Evolutionary conservation across 2,329 filamentous ascomycete species (phyloP).

Genomic region (Epichloe uncinata): DNA sequence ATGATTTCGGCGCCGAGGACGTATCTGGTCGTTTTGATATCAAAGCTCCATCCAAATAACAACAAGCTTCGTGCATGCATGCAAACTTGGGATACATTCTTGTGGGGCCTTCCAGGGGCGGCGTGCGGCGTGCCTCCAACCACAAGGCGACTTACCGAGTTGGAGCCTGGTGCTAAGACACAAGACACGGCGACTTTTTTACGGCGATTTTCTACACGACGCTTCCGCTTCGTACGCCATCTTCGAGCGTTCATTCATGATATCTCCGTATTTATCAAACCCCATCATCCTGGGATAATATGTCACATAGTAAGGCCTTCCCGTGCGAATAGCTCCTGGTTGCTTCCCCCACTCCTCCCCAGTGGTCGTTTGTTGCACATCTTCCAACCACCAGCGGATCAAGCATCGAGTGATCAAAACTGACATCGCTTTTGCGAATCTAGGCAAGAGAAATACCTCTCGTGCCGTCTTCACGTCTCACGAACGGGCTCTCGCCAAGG

Average conservation of each 20-base stretch:
- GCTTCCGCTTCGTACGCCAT: not conserved
- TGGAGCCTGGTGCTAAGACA: too few species aligned
- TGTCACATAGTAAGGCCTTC: conserved; percentile 36
- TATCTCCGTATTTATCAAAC: not conserved
- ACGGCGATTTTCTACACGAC: not conserved
- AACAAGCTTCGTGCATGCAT: too few species aligned
- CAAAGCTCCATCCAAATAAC: not conserved
- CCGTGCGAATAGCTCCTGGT: not conserved
- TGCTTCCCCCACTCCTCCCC: not conserved
- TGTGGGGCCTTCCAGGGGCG: not conserved
- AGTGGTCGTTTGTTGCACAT: not conserved
- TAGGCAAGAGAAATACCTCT: conserved; percentile 78
- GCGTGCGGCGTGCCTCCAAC: too few species aligned
- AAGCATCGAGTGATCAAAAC: not conserved
- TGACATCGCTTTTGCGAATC: not conserved
- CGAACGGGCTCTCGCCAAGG: conserved; percentile 71
- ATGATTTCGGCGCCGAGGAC: not conserved
- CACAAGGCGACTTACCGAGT: too few species aligned
- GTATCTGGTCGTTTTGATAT: not conserved
- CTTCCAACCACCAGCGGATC: not conserved
- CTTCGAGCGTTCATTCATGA: not conserved
- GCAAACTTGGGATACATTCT: not conserved
- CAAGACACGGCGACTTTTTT: too few species aligned
- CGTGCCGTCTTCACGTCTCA: conserved; percentile 88
- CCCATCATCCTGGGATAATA: conserved; percentile 10